phyloP scores from a whole-genome alignment of 768 basidiomycete genomes.

The Russula griseocarnosa region DNA sequence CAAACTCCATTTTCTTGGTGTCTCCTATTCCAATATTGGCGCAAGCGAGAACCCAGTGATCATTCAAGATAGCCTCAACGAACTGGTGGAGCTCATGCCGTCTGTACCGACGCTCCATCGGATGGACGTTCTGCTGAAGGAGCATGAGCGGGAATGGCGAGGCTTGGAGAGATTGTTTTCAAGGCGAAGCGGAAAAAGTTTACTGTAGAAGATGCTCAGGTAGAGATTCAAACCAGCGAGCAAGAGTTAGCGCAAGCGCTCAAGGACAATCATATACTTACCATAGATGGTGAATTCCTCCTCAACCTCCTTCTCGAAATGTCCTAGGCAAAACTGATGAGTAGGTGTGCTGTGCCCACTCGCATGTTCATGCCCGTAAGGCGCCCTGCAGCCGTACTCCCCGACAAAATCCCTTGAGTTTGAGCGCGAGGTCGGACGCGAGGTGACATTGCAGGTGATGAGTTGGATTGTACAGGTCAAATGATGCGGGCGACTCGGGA shows the following conservation, averaged over 20 bases:
- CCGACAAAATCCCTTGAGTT: slow-evolving; percentile 59
- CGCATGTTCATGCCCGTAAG: slow-evolving; percentile 36
- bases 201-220: slow-evolving; percentile 59
- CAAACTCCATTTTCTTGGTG: no score
- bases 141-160: slow-evolving; percentile 51
- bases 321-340: not conserved
- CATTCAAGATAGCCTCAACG: slow-evolving; percentile 75
- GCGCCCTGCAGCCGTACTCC: slow-evolving; percentile 68
- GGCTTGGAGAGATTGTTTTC: not conserved
- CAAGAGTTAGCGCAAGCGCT: slow-evolving; percentile 63
- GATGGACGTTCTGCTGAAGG: slow-evolving; percentile 56
- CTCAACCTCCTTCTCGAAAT: slow-evolving; percentile 5
- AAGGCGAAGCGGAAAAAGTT: slow-evolving; percentile 38
- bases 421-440: slow-evolving; percentile 67
- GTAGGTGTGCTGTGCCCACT: no score
- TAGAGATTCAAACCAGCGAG: slow-evolving; percentile 79
- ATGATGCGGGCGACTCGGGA: slow-evolving; percentile 21
- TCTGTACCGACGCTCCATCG: slow-evolving; percentile 71
- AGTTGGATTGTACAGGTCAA: slow-evolving; percentile 70
- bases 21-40: no score
- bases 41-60: slow-evolving; percentile 42
- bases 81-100: slow-evolving; percentile 78
- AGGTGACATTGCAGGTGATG: slow-evolving; percentile 67
- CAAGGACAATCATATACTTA: slow-evolving; percentile 61
- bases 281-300: slow-evolving; percentile 54